Conservation (phyloP, 129 eudicot genomes). For the Logfia minima region DNA sequence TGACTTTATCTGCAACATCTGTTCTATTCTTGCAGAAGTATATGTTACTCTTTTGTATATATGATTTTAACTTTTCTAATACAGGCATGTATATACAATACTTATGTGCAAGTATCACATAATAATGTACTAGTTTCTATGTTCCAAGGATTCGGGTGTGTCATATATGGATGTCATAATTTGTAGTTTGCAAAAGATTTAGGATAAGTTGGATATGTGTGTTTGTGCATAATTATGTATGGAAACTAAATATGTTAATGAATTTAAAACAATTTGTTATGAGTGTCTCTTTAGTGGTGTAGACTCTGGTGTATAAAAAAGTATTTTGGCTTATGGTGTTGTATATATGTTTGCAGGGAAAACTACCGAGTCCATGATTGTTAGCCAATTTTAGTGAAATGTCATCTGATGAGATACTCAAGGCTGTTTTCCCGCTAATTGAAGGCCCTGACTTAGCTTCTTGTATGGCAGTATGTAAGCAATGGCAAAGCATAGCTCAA, state of each 20-base stretch:
- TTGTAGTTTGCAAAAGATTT: neutral
- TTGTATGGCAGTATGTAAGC: slow-evolving; percentile 76
- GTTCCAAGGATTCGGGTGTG: neutral
- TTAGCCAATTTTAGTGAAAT: slow-evolving; percentile 29
- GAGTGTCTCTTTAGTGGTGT: neutral
- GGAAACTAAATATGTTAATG: neutral
- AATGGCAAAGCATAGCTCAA: slow-evolving; percentile 71
- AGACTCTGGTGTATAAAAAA: neutral
- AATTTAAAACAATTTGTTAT: neutral
- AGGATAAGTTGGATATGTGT: neutral
- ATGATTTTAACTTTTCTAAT: neutral
- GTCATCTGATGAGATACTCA: slow-evolving; percentile 58
- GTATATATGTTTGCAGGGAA: slow-evolving; percentile 36
- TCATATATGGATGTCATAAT: neutral
- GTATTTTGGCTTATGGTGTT: neutral
- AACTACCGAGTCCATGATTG: neutral
- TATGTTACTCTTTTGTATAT: neutral
- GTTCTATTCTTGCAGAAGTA: neutral
- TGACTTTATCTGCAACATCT: neutral
- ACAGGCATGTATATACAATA: neutral
- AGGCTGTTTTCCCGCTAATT: slow-evolving; percentile 75
- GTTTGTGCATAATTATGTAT: neutral
- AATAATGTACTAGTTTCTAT: neutral
- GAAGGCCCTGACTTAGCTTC: slow-evolving; percentile 78
- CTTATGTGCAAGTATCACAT: neutral